Evolutionary conservation across 331 rosid genomes (phyloP).

Genomic region (Acacia concinna): DNA sequence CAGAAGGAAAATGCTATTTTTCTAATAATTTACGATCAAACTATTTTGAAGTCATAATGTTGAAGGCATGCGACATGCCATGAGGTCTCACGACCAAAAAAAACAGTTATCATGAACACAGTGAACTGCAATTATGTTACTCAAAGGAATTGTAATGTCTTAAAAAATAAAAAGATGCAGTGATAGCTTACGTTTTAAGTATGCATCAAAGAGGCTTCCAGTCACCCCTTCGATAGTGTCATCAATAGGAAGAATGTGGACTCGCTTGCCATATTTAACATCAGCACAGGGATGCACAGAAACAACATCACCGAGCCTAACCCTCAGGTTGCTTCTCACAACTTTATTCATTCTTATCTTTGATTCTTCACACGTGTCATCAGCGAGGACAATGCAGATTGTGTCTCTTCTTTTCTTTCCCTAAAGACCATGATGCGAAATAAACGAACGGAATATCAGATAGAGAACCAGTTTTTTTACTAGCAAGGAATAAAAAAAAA

Average conservation of each 20-base stretch:
- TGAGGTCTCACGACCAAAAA: not conserved
- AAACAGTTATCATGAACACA: not conserved
- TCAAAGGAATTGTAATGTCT: not conserved
- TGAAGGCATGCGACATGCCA: not conserved
- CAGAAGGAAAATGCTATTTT: not conserved
- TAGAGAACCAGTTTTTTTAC: not conserved
- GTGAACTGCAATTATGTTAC: not conserved
- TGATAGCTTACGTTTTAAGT: conserved; percentile 65
- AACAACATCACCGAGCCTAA: conserved; percentile 78
- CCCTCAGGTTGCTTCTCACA: conserved; percentile 71
- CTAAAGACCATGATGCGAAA: conserved; percentile 35
- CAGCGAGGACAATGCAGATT: conserved; percentile 76
- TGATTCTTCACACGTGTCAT: conserved; percentile 68
- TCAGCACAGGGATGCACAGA: conserved; percentile 81
- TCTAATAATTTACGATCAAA: not conserved
- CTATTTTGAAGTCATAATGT: not conserved
- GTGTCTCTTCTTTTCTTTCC: conserved; percentile 81
- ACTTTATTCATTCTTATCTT: conserved; percentile 79
- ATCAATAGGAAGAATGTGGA: conserved; percentile 76
- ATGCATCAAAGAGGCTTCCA: conserved; percentile 71
- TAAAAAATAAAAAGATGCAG: not conserved
- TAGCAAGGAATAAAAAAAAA: not conserved
- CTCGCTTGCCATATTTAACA: conserved; percentile 80
- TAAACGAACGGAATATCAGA: not conserved
- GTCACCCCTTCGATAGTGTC: conserved; percentile 79